Percentiles rank a stretch among this genome's conserved stretches.
These are phyloP conservation scores for Rusavskia elegans DNA, from an alignment of 495 filamentous ascomycete genomes.

Conservation along the genomic window DNA sequence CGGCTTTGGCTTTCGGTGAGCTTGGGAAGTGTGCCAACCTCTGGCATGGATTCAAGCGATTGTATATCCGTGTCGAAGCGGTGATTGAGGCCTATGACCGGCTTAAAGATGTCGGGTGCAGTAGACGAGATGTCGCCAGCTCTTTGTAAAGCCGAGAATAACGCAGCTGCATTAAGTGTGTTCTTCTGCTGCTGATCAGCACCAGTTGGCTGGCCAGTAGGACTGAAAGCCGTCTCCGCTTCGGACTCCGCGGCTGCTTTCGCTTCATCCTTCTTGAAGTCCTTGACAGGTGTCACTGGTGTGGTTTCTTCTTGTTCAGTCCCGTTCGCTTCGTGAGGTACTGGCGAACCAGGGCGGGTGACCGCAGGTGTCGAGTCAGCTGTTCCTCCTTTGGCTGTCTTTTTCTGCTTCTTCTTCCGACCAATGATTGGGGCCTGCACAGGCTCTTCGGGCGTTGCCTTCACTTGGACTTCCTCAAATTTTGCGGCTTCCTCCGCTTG, in stretches of 20 bases:
- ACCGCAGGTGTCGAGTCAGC: slow-evolving; percentile 24
- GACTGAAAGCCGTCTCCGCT: slow-evolving; percentile 9
- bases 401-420: slow-evolving; percentile 85
- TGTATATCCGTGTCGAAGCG: slow-evolving; percentile 32
- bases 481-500: slow-evolving; percentile 46
- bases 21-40: slow-evolving; percentile 18
- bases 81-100: slow-evolving; percentile 29
- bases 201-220: slow-evolving; percentile 15
- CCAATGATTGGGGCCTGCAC: slow-evolving; percentile 72
- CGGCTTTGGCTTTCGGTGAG: slow-evolving; percentile 12
- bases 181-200: slow-evolving; percentile 13
- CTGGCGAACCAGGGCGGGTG: slow-evolving; percentile 25
- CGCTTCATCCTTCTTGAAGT: slow-evolving; percentile 18
- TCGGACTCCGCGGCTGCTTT: slow-evolving; percentile 18
- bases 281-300: slow-evolving; percentile 20
- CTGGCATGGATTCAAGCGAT: slow-evolving; percentile 24
- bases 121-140: slow-evolving; percentile 31
- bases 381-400: slow-evolving; percentile 29
- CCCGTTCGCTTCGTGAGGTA: slow-evolving; percentile 13
- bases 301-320: slow-evolving; percentile 17
- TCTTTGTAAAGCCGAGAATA: slow-evolving; percentile 35
- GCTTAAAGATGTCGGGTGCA: slow-evolving; percentile 38
- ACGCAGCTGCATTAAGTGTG: slow-evolving; percentile 22
- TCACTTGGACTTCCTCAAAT: slow-evolving; percentile 35
- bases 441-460: slow-evolving; percentile 38